phyloP scores from a whole-genome alignment of 345 rosid genomes.

The Lagerstroemia speciosa region DNA sequence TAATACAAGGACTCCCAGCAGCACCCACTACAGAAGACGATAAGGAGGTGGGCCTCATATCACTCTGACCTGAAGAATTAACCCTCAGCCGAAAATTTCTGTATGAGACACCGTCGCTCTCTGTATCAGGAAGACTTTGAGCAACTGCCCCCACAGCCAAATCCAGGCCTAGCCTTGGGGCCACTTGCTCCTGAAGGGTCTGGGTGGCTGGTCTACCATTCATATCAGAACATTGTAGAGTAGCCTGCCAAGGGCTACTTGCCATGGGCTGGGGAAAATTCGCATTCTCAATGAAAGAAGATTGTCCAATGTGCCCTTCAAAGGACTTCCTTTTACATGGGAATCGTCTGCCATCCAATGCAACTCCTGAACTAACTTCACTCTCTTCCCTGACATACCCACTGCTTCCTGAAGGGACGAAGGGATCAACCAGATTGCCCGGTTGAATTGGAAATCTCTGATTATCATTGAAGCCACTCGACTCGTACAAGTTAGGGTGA shows the following conservation, averaged over 20 bases:
- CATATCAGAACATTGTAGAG: constrained; percentile 23
- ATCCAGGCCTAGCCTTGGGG: constrained; percentile 34
- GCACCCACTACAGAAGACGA: constrained; percentile 37
- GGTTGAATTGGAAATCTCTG: constrained; percentile 14
- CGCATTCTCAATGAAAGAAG: constrained; percentile 44
- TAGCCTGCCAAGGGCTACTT: constrained; percentile 37
- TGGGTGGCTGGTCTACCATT: constrained; percentile 32
- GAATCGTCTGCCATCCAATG: constrained; percentile 46
- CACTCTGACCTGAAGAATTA: constrained; percentile 42
- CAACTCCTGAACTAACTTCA: constrained; percentile 38
- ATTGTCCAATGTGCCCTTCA: constrained; percentile 57
- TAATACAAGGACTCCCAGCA: constrained; percentile 34
- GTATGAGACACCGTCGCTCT: constrained; percentile 30
- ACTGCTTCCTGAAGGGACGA: constrained; percentile 27
- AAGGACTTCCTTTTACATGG: constrained; percentile 76
- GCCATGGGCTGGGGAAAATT: constrained; percentile 47
- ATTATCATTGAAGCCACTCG: constrained; percentile 28
- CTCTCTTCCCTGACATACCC: constrained; percentile 31
- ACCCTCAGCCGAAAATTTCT: constrained; percentile 54
- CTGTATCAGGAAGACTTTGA: constrained; percentile 23
- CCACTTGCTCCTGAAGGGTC: constrained; percentile 30
- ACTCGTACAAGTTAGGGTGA: constrained; percentile 25
- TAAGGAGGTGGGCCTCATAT: constrained; percentile 24
- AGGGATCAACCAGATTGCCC: constrained; percentile 23
- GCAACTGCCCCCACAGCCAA: constrained; percentile 24